phyloP scores from a whole-genome alignment of 2,329 filamentous ascomycete genomes.

The Cladophialophora bantiana region DNA sequence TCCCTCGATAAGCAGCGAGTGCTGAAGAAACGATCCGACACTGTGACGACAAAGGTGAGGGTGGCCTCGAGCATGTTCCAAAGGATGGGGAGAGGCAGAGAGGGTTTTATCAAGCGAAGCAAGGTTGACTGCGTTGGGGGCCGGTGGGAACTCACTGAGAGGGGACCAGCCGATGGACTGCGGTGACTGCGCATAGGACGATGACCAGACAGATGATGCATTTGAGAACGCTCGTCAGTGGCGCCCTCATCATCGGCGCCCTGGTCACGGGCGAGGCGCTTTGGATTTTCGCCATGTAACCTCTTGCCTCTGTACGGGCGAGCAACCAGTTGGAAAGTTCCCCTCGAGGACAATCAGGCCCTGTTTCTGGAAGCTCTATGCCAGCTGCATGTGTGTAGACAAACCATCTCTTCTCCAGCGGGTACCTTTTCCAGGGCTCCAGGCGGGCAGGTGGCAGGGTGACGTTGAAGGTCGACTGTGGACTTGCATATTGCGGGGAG shows the following conservation, averaged over 20 bases:
- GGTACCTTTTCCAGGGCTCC: background rate
- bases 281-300: conserved; percentile 4
- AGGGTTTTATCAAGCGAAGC: background rate
- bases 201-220: background rate
- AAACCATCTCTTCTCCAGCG: background rate
- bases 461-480: background rate
- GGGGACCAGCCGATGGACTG: background rate
- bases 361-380: background rate
- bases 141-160: background rate
- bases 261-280: background rate
- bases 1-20: conserved; percentile 3
- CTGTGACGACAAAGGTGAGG: conserved; percentile 14
- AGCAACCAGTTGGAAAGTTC: conserved; percentile 1
- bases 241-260: background rate
- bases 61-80: background rate
- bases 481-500: background rate
- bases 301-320: background rate
- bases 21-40: conserved; percentile 13
- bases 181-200: background rate
- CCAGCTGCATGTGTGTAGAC: background rate
- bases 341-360: conserved; percentile 1
- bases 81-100: background rate
- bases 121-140: background rate
- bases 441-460: conserved; percentile 2
- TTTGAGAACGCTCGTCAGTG: background rate